A percentile compares a stretch with the other conserved stretches of the same genome.
These are phyloP conservation scores for Straminergon stramineum DNA, from an alignment of 225 moss, liverwort and hornwort species.

Conservation along the genomic window DNA sequence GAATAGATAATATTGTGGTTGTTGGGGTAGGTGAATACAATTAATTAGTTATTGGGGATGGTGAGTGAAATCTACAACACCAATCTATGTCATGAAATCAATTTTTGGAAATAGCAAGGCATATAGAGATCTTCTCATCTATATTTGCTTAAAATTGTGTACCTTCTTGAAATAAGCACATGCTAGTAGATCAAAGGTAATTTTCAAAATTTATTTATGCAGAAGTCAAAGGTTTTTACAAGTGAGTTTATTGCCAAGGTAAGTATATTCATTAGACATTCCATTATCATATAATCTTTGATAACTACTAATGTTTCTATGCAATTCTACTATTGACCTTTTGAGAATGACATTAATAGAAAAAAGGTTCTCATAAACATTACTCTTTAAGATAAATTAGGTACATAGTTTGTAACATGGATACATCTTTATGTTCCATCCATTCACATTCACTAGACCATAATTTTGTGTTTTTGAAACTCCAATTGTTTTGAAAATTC, in stretches of 20 bases:
- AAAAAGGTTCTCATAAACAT: neutral
- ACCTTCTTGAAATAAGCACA: neutral
- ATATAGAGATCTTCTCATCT: neutral
- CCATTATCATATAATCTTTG: neutral
- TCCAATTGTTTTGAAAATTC: neutral
- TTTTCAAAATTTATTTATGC: neutral
- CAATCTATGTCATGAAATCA: accelerated
- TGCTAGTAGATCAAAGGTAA: accelerated
- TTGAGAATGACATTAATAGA: neutral
- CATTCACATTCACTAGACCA: accelerated
- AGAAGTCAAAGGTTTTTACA: neutral
- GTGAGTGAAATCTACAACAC: too few species aligned
- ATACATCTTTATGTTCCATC: accelerated
- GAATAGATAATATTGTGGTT: neutral
- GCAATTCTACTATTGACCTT: neutral
- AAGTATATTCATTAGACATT: too few species aligned
- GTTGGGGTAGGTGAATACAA: neutral
- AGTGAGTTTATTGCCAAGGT: neutral
- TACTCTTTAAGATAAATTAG: neutral
- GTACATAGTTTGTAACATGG: neutral
- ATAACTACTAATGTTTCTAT: neutral
- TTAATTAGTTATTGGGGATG: too few species aligned
- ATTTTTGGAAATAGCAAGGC: neutral
- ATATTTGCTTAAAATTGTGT: neutral
- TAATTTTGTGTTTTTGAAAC: too few species aligned